Evolutionary conservation across 2,329 filamentous ascomycete species (phyloP).

Genomic region (Calonectria leucothoes): DNA sequence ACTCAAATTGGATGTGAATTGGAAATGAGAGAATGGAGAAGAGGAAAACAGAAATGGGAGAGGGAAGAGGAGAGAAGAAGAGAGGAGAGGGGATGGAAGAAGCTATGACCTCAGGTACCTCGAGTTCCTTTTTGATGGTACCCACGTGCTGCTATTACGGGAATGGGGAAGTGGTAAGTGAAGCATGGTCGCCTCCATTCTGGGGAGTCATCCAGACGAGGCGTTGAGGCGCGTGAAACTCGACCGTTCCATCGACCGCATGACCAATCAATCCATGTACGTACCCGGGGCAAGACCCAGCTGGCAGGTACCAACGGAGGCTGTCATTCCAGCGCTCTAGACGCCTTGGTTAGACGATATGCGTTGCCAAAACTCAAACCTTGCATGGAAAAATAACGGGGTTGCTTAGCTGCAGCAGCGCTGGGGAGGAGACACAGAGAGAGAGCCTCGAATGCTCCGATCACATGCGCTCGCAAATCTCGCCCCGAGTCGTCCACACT

Average conservation of each 20-base stretch:
- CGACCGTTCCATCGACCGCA: conserved; percentile 12
- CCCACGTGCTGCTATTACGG: conserved; percentile 15
- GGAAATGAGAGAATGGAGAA: conserved; percentile 10
- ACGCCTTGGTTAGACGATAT: not conserved
- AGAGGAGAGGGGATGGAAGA: not conserved
- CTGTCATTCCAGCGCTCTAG: not conserved
- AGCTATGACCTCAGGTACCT: conserved; percentile 12
- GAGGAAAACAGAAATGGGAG: not conserved
- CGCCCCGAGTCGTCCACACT: not conserved
- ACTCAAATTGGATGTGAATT: conserved; percentile 3
- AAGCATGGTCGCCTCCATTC: not conserved
- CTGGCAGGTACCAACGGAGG: conserved; percentile 3
- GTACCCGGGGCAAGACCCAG: not conserved
- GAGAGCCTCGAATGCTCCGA: conserved; percentile 1
- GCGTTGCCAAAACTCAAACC: conserved; percentile 8
- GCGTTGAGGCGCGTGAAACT: conserved; percentile 1
- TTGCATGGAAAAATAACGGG: not conserved
- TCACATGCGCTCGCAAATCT: conserved; percentile 28
- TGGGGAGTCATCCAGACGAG: not conserved
- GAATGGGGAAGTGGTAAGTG: not conserved
- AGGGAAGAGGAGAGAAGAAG: not conserved
- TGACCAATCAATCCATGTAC: not conserved
- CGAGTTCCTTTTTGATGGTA: conserved; percentile 1
- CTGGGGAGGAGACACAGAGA: too few species aligned
- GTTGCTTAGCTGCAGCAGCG: not conserved